These are phyloP conservation scores for Earliella scabrosa DNA, from an alignment of 1,284 basidiomycete species.

Conservation along the genomic window DNA sequence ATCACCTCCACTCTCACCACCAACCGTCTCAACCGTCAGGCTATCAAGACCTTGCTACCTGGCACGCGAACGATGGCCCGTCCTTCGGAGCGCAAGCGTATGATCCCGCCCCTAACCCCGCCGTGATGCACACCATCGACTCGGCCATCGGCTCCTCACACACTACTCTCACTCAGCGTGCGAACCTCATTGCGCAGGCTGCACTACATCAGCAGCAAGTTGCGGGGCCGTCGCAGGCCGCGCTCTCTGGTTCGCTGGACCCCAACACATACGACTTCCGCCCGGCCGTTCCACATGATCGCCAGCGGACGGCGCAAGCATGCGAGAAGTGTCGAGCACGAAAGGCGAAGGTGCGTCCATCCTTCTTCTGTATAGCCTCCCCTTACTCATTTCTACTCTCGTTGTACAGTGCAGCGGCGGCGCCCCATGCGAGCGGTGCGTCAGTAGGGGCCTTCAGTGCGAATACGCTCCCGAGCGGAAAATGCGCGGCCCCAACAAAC, in stretches of 20 bases:
- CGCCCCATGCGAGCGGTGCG: constrained; percentile 43
- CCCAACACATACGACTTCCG: constrained; percentile 63
- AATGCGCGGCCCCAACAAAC: constrained; percentile 65
- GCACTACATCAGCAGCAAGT: background rate
- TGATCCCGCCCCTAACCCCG: constrained; percentile 8
- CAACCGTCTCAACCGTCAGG: constrained; percentile 2
- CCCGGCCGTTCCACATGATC: constrained; percentile 59
- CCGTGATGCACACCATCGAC: constrained; percentile 15
- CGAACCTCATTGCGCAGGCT: background rate
- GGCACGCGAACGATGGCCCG: background rate
- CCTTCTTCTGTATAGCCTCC: background rate
- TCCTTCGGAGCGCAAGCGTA: background rate
- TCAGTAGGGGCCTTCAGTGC: constrained; percentile 40
- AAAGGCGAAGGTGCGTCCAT: constrained; percentile 45
- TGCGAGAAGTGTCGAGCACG: constrained; percentile 48
- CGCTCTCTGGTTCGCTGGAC: constrained; percentile 60
- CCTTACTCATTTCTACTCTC: background rate
- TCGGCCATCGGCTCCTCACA: constrained; percentile 21
- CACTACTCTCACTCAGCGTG: constrained; percentile 18
- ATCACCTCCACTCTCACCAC: background rate
- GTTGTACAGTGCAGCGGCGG: constrained; percentile 45
- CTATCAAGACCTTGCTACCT: constrained; percentile 11
- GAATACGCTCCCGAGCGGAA: constrained; percentile 61
- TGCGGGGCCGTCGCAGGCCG: constrained; percentile 12
- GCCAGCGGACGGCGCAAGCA: constrained; percentile 49